Conservation (phyloP, 139 green algal species). For the Penium margaritaceum region DNA sequence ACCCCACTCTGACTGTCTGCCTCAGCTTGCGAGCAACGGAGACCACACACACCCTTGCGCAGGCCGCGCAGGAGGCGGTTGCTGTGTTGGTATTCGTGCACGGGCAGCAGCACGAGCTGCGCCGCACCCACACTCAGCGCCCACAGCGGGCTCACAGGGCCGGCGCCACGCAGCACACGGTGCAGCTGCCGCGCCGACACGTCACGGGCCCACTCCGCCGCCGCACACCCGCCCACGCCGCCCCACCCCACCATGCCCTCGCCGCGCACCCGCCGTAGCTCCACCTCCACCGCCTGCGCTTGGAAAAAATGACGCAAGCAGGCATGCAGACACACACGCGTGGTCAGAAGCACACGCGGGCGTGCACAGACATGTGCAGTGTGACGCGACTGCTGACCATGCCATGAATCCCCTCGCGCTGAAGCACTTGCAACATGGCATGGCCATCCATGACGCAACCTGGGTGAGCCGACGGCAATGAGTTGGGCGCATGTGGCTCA, state of each 20-base stretch:
- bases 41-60: constrained; percentile 3
- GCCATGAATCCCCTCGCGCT: too few relatives aligned
- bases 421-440: too few relatives aligned
- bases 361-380: too few relatives aligned
- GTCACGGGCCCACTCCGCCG: constrained; percentile 4
- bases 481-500: too few relatives aligned
- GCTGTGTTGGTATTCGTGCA: not conserved
- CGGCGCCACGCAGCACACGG: not conserved
- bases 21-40: too few relatives aligned
- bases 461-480: too few relatives aligned
- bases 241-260: not conserved
- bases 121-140: constrained; percentile 1
- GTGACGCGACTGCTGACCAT: too few relatives aligned
- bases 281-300: not conserved
- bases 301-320: not conserved
- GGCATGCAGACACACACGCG: too few relatives aligned
- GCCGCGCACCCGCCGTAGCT: not conserved
- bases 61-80: not conserved
- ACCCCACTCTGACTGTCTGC: too few relatives aligned
- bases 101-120: constrained; percentile 5
- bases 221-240: not conserved
- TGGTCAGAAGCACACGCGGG: too few relatives aligned
- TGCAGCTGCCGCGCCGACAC: constrained; percentile 2
- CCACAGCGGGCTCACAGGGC: constrained; percentile 5
- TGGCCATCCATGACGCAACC: too few relatives aligned